phyloP scores from a whole-genome alignment of 1,139 yeast species.

The Wickerhamomyces sp. region DNA sequence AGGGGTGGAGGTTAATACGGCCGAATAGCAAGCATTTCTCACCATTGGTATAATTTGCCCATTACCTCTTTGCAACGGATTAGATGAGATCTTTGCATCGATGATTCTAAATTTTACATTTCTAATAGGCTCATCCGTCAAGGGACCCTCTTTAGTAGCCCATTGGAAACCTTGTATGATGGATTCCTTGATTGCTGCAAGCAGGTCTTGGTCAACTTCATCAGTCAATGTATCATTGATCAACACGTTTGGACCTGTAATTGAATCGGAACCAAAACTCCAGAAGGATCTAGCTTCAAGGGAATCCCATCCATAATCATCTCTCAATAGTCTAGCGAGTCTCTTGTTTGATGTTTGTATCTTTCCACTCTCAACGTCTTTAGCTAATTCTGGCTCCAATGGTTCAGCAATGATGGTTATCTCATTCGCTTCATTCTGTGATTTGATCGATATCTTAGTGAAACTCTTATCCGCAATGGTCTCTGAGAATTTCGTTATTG shows the following conservation, averaged over 20 bases:
- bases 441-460: constrained; percentile 55
- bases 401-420: constrained; percentile 82
- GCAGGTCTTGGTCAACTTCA: constrained; percentile 56
- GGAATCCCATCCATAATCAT: constrained; percentile 73
- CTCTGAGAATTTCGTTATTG: constrained; percentile 76
- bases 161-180: constrained; percentile 77
- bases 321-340: constrained; percentile 51
- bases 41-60: constrained; percentile 82
- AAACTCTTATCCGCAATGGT: constrained; percentile 66
- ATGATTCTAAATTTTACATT: constrained; percentile 68
- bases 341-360: constrained; percentile 28
- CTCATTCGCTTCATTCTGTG: constrained; percentile 49
- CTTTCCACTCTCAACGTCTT: constrained; percentile 52
- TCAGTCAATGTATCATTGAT: constrained; percentile 74
- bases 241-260: constrained; percentile 50
- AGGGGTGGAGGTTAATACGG: constrained; percentile 75
- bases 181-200: constrained; percentile 45
- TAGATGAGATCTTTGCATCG: constrained; percentile 50
- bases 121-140: constrained; percentile 79
- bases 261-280: constrained; percentile 66
- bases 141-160: constrained; percentile 84
- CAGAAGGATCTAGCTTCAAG: constrained; percentile 79
- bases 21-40: constrained; percentile 80
- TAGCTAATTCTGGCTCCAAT: constrained; percentile 45
- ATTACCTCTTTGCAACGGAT: constrained; percentile 45